These are phyloP conservation scores for Neurospora sp. DNA, from an alignment of 495 filamentous ascomycete species.

Conservation along the genomic window DNA sequence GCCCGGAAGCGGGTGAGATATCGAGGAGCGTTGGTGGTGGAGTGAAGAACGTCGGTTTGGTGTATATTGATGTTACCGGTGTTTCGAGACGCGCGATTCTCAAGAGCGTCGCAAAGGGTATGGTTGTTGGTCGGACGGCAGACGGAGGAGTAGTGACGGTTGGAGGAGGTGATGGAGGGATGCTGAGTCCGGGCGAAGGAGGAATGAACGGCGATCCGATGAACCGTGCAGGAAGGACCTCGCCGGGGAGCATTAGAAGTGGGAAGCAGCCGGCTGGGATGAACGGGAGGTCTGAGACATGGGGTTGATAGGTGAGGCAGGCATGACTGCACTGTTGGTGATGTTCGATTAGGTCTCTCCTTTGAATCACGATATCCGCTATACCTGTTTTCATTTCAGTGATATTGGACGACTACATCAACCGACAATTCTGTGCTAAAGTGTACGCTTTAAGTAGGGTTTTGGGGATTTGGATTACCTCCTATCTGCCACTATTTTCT, in stretches of 20 bases:
- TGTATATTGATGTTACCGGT: slow-evolving; percentile 95
- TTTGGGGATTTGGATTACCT: background rate
- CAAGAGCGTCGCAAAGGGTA: slow-evolving; percentile 93
- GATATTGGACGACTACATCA: background rate
- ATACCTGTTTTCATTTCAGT: background rate
- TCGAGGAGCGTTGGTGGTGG: slow-evolving; percentile 67
- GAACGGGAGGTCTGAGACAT: slow-evolving; percentile 8
- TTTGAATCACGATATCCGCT: background rate
- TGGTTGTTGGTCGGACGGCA: slow-evolving; percentile 83
- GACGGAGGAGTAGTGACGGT: slow-evolving; percentile 83
- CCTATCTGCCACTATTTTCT: background rate
- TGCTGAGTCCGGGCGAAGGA: slow-evolving; percentile 8
- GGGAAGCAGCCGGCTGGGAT: slow-evolving; percentile 17
- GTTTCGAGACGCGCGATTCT: slow-evolving; percentile 82
- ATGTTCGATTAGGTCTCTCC: background rate
- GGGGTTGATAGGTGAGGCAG: background rate
- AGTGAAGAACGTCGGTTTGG: slow-evolving; percentile 88
- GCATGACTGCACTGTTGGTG: background rate
- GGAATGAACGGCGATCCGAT: background rate
- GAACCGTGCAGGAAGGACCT: slow-evolving; percentile 4
- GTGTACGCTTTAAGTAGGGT: background rate
- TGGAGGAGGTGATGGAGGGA: slow-evolving; percentile 58
- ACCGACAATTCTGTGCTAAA: background rate
- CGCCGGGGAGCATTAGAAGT: slow-evolving; percentile 9
- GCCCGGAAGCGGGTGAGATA: slow-evolving; percentile 68